Evolutionary conservation across 2,329 filamentous ascomycete genomes (phyloP).

Genomic region (Colletotrichum lupini): DNA sequence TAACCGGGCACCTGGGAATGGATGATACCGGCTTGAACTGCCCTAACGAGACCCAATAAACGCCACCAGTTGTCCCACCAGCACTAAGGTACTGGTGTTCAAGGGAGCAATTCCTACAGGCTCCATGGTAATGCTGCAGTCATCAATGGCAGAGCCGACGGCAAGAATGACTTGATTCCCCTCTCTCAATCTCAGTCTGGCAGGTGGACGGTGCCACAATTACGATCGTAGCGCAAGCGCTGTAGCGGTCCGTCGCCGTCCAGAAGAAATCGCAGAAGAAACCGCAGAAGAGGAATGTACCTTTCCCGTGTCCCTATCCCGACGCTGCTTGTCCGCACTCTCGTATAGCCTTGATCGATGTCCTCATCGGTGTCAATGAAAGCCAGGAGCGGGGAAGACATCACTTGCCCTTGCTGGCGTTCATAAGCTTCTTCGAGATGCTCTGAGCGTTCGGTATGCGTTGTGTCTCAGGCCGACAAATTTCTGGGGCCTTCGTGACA

Average conservation of each 20-base stretch:
- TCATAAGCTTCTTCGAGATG: neutral
- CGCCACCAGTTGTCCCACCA: neutral
- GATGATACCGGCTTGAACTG: neutral
- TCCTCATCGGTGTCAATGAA: neutral
- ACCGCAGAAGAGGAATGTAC: too few relatives aligned
- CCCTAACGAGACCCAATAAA: constrained; percentile 10
- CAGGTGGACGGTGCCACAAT: neutral
- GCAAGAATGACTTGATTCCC: neutral
- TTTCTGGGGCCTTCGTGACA: neutral
- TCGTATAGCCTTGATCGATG: neutral
- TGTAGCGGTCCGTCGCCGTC: neutral
- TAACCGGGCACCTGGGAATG: constrained; percentile 28
- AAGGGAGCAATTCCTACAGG: neutral
- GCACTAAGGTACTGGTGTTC: neutral
- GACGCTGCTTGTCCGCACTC: neutral
- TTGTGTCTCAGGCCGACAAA: constrained; percentile 17
- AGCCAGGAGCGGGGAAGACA: neutral
- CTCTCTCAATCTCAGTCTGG: neutral
- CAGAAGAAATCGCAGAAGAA: neutral
- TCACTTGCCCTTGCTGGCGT: constrained; percentile 6
- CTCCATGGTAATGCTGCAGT: neutral
- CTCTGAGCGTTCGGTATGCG: neutral
- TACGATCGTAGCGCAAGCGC: neutral
- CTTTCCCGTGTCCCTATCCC: neutral
- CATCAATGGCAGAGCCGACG: neutral